These are phyloP conservation scores for Daldinia caldariorum DNA, from an alignment of 495 filamentous ascomycete species.

Conservation along the genomic window DNA sequence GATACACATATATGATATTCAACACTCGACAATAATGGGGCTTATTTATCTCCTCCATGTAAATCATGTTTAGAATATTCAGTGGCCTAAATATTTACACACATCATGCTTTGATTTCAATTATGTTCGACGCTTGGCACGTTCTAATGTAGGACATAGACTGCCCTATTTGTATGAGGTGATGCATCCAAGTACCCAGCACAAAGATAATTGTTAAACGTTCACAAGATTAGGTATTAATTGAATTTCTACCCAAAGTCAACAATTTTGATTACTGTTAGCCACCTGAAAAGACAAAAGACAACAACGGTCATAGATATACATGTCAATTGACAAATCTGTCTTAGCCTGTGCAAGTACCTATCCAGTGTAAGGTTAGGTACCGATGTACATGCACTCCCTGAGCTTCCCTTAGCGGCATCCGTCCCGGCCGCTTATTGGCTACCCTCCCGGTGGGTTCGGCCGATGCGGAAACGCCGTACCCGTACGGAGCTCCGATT, in stretches of 20 bases:
- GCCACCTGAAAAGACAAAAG: too few relatives aligned
- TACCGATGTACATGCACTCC: not conserved
- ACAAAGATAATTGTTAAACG: not conserved
- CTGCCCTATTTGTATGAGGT: not conserved
- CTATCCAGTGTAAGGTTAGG: not conserved
- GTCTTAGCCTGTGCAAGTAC: not conserved
- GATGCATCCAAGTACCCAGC: not conserved
- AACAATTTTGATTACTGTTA: not conserved
- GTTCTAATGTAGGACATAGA: not conserved
- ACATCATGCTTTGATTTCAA: too few relatives aligned
- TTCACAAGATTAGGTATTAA: too few relatives aligned
- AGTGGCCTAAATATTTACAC: too few relatives aligned
- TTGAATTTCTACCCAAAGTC: not conserved
- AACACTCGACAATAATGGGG: too few relatives aligned
- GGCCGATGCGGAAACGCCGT: constrained; percentile 12
- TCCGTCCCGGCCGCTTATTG: constrained; percentile 14
- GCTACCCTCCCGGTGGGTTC: constrained; percentile 20
- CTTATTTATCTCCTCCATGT: too few relatives aligned
- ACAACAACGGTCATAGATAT: too few relatives aligned
- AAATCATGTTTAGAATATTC: too few relatives aligned
- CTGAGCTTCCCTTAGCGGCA: not conserved
- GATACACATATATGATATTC: not conserved
- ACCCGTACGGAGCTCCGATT: constrained; percentile 19
- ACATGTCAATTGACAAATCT: too few relatives aligned
- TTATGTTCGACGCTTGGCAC: too few relatives aligned